Evolutionary conservation across 2,329 filamentous ascomycete species (phyloP), one percentile per base, ranked within the genome.

Genomic region (Aspergillus vadensis): DNA sequence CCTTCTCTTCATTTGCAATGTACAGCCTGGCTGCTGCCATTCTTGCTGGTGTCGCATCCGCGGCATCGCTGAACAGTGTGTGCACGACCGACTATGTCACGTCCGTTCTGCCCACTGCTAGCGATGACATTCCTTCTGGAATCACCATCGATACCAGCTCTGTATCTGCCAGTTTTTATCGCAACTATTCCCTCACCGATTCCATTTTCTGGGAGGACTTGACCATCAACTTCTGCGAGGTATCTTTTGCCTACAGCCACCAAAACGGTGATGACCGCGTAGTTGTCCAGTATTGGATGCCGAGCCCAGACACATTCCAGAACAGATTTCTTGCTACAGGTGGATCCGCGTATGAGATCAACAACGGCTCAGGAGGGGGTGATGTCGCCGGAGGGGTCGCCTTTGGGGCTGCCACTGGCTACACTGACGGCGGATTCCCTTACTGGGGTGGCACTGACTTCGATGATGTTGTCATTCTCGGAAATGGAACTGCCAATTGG

Each of bases 261-360:
- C 48, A 51, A 27, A 51, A 36, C 27, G 14, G 10, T 8, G 48
- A 51, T 6, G 48, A 51, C 23, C 48, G 48, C 14, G 15, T 51
- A 7, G 48, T 51, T 10, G 48, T 51, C n/a, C 48, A 51, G 27
- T 51, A 51, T 27, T 51, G 48, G 48, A 51, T 51, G 48, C 48
- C 48, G 14, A 27, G 21, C 27, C 48, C 48, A 6, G 48, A 51
- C 4, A 12, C 7, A 12, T 51, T 51, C 48, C n/a, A 27, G 14
- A 32, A 32, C 14, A 23, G 48, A 12, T 51, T 51, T 3, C 15
- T 51, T 12, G 48, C 48, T n/a, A 51, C 48, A 19, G 48, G 48
- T 12, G 48, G 48, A 19, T 21, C 48, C 0, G 48, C 48, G 7
- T 51, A 51, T 32, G 30, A 23, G 14, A 51, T 51, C 48, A 51